Base-by-base conservation (phyloP, 768 basidiomycete species). In the Agaricus subrufescens region DNA sequence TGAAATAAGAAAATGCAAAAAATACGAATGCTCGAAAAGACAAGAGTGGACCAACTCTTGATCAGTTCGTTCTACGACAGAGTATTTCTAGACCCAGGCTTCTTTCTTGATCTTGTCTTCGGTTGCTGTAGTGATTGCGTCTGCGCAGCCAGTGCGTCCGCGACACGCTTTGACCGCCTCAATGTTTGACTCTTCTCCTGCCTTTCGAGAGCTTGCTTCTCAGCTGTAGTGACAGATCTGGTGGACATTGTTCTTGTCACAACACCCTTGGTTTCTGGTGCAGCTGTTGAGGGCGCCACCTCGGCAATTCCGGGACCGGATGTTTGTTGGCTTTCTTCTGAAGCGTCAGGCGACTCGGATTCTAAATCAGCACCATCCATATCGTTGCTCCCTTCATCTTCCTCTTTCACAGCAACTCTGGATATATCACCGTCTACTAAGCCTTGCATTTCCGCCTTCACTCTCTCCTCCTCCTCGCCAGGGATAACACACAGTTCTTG, bases 91-190 rank as follows among this genome's bases (percentile, higher is more conserved):
- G 73, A 69, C 6, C 71, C 67, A 46, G 76, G 75, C 59, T 75
- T 56, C 50, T 61, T 63, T 45, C 63, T 61, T 53, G 63, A 59
- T 45, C 66, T 57, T n/a, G 58, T 58, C 40, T 31, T 57, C 31
- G 58, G 59, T 3, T 59, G 60, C 12, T 57, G 75, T 44, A 74
- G 75, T 48, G 74, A 72, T 39, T 77, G 77, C 31, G 78, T 70
- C 43, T 80, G 75, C 7, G 78, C 78, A 46, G 79, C 78, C 44
- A 75, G 71, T 15, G 82, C 80, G 56, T 81, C 76, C 30, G 86
- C 85, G 23, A 88, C 86, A 46, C 88, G 75, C 71, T 83, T 86
- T 58, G 88, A 90, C 57, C 86, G 76, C 29, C 84, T 73, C 52
- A 85, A 63, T 0, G 79, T 76, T 44, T 71, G 72, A 40, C 43